Base-by-base conservation (phyloP, 179 eudicot genomes). In the Silene noctiflora region DNA sequence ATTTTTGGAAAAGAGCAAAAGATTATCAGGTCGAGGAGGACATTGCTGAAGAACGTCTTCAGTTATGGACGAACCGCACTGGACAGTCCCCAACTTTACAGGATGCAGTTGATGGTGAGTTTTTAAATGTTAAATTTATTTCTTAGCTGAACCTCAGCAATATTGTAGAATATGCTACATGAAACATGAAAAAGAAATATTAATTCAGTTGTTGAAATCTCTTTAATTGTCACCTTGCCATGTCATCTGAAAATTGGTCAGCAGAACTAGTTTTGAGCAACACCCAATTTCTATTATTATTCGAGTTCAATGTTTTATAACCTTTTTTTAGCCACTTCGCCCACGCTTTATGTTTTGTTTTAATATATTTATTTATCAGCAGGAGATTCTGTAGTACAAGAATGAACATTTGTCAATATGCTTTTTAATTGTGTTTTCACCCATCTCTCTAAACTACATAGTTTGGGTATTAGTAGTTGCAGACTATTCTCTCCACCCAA, bases 1-100 rank as follows among this genome's bases (percentile, higher is more conserved):
- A 92, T 77, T 94, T 91, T 75, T 94, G 98, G 98, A 89, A 96
- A 83, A 89, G 97, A 86, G 98, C 97, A 53, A 91, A 86, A 79
- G 91, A 86, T 79, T 87, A 92, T 84, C 89, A 88, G 75, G 90
- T 94, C 70, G 96, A 92, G 79, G 96, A 90, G 81, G 96, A 92
- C 81, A 88, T 91, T 78, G 97, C 97, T 27, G 94, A 92, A 73
- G 90, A 94, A 66, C 81, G 88, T 72, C 87, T 94, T 77, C 85
- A 91, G 46, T 85, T 81, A 71, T 94, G 98, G 98, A 92, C 84
- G 76, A 85, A 86, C 82, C 97, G 90, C 13, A 89, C 86, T 84
- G 91, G 89, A 69, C 93, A 88, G 74, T 68, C 96, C 72, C 88
- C 97, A 70, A 85, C 93, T 69, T 87, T 91, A 70, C 97, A 90